These are phyloP conservation scores for Fusarium napiforme DNA, from an alignment of 2,329 filamentous ascomycete species.

Conservation along the genomic window DNA sequence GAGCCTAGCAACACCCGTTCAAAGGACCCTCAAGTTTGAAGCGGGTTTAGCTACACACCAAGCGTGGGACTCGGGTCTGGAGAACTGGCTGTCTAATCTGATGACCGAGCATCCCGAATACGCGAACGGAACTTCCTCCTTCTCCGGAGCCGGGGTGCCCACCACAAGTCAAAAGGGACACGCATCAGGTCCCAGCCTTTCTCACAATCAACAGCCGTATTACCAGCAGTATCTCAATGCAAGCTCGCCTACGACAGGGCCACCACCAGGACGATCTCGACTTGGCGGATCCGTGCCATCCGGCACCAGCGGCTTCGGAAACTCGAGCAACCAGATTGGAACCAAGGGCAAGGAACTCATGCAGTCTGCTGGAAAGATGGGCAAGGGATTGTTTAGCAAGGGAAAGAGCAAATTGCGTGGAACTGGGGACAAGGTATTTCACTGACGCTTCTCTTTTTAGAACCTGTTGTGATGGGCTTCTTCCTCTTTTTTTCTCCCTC, in stretches of 20 bases:
- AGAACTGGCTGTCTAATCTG: slow-evolving; percentile 63
- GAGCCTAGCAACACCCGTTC: slow-evolving; percentile 69
- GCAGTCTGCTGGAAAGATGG: slow-evolving; percentile 86
- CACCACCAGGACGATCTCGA: slow-evolving; percentile 51
- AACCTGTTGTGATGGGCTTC: slow-evolving; percentile 45
- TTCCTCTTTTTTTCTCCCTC: slow-evolving; percentile 39
- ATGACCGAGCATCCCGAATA: slow-evolving; percentile 61
- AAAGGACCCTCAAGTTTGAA: slow-evolving; percentile 80
- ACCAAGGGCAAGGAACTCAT: slow-evolving; percentile 90
- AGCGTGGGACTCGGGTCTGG: slow-evolving; percentile 78
- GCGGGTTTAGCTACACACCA: slow-evolving; percentile 78
- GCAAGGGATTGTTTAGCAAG: slow-evolving; percentile 91
- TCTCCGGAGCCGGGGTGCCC: slow-evolving; percentile 35
- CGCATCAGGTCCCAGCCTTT: slow-evolving; percentile 36
- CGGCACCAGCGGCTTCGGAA: slow-evolving; percentile 59
- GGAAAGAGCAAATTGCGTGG: slow-evolving; percentile 84
- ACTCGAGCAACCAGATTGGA: slow-evolving; percentile 73
- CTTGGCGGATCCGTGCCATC: slow-evolving; percentile 53
- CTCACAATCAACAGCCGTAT: slow-evolving; percentile 58
- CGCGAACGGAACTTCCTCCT: slow-evolving; percentile 50
- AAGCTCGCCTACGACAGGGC: slow-evolving; percentile 44
- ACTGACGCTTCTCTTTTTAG: slow-evolving; percentile 61
- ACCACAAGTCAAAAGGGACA: slow-evolving; percentile 31
- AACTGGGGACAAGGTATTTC: slow-evolving; percentile 88
- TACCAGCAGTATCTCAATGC: slow-evolving; percentile 68